Evolutionary conservation across 139 green algal genomes (phyloP).

Genomic region (Deuterostichococcus epilithicus): DNA sequence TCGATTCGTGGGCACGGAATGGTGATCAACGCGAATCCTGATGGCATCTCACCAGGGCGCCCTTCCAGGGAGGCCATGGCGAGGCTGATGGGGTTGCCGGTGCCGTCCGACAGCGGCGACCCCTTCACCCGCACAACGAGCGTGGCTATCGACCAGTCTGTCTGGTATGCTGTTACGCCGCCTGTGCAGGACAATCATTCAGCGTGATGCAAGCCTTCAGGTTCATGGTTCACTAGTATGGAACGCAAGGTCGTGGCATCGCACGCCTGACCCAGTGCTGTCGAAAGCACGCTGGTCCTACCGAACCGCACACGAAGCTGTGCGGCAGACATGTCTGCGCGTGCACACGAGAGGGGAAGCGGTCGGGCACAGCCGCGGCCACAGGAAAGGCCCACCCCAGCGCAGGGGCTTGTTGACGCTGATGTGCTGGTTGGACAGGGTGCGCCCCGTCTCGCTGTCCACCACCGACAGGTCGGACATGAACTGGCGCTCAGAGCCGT

Average conservation of each 20-base stretch:
- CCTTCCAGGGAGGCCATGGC: slow-evolving; percentile 82
- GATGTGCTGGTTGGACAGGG: slow-evolving; percentile 70
- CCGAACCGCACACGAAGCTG: no score
- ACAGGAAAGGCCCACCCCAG: slow-evolving; percentile 27
- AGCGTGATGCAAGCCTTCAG: no score
- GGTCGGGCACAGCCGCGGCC: no score
- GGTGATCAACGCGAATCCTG: no score
- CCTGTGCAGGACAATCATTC: not conserved
- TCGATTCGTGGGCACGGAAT: not conserved
- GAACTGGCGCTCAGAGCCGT: slow-evolving; percentile 90
- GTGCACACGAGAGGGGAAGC: no score
- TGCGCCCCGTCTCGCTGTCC: slow-evolving; percentile 18
- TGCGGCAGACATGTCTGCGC: no score
- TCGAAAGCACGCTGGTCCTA: no score
- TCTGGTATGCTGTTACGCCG: slow-evolving; percentile 75
- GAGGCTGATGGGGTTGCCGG: slow-evolving; percentile 54
- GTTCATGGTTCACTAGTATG: no score
- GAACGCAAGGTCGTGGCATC: no score
- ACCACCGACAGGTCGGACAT: slow-evolving; percentile 75
- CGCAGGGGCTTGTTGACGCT: slow-evolving; percentile 94
- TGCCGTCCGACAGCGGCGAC: slow-evolving; percentile 16
- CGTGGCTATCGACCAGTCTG: slow-evolving; percentile 87
- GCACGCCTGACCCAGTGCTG: no score
- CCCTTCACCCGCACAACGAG: slow-evolving; percentile 54
- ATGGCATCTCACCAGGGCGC: slow-evolving; percentile 26